Evolutionary conservation across 2,329 filamentous ascomycete species (phyloP).

Genomic region (Bretziella fagacearum): DNA sequence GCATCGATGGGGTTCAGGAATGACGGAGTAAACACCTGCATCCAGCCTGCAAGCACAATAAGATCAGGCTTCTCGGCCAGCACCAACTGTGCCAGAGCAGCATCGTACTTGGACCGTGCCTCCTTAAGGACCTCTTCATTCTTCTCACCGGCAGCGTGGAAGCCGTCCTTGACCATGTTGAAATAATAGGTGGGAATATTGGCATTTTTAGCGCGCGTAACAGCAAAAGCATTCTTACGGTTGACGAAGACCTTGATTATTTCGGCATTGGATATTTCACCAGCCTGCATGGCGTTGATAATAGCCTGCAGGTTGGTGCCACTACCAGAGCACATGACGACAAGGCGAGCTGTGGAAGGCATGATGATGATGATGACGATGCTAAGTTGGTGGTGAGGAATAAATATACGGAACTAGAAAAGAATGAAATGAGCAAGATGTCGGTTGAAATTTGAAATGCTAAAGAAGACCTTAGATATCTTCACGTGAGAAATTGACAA

Average conservation of each 20-base stretch:
- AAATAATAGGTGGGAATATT: slow-evolving; percentile 62
- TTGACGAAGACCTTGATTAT: slow-evolving; percentile 34
- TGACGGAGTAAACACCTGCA: slow-evolving; percentile 58
- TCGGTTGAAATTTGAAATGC: not conserved
- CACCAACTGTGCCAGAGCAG: slow-evolving; percentile 52
- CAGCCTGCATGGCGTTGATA: slow-evolving; percentile 29
- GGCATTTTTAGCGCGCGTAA: slow-evolving; percentile 28
- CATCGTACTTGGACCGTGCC: slow-evolving; percentile 54
- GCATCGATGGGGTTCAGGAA: slow-evolving; percentile 53
- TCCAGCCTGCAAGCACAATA: slow-evolving; percentile 71
- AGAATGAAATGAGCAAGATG: not conserved
- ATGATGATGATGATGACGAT: slow-evolving; percentile 1
- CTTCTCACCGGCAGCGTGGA: slow-evolving; percentile 38
- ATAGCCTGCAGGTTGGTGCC: slow-evolving; percentile 70
- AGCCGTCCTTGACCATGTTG: slow-evolving; percentile 62
- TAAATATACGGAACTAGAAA: not conserved
- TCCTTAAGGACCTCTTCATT: slow-evolving; percentile 36
- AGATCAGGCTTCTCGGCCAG: slow-evolving; percentile 49
- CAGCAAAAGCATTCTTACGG: slow-evolving; percentile 30
- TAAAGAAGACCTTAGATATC: not conserved
- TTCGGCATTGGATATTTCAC: slow-evolving; percentile 24
- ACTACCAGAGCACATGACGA: slow-evolving; percentile 55
- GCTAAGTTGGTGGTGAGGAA: not conserved
- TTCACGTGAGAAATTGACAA: too few species aligned
- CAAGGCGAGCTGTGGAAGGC: slow-evolving; percentile 31